Conservation (phyloP, 768 basidiomycete genomes). For the Russula sp. region DNA sequence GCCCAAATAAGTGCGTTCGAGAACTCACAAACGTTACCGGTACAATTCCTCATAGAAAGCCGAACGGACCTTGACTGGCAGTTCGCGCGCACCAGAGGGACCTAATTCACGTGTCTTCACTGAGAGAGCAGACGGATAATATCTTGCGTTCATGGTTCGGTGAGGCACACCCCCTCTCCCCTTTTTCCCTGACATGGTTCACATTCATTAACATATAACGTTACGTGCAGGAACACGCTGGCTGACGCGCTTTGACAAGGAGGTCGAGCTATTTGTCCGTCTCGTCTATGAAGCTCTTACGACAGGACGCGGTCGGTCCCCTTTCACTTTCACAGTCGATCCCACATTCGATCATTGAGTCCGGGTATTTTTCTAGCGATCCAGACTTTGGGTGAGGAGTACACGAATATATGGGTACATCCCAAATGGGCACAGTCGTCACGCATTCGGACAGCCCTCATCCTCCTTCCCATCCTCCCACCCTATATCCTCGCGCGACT, state of each 20-base stretch:
- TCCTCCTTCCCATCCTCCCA: conserved; percentile 66
- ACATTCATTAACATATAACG: conserved; percentile 7
- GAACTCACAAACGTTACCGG: conserved; percentile 3
- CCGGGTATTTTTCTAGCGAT: conserved; percentile 45
- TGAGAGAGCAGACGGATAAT: conserved; percentile 72
- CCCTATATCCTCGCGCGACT: conserved; percentile 57
- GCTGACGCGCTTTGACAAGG: conserved; percentile 77
- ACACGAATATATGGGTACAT: conserved; percentile 72
- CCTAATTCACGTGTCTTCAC: conserved; percentile 66
- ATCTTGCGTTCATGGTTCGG: conserved; percentile 78
- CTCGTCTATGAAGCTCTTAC: conserved; percentile 72
- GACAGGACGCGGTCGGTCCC: conserved; percentile 60
- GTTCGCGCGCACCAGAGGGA: conserved; percentile 87
- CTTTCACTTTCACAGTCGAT: conserved; percentile 5
- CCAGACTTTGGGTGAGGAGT: conserved; percentile 89
- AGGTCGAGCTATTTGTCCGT: conserved; percentile 66
- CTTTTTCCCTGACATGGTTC: not conserved
- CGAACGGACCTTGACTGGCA: conserved; percentile 35
- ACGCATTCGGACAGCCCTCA: conserved; percentile 48
- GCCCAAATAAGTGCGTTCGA: conserved; percentile 75
- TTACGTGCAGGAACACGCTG: conserved; percentile 64
- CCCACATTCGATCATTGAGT: conserved; percentile 18
- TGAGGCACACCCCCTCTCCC: conserved; percentile 36
- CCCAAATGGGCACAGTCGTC: conserved; percentile 46
- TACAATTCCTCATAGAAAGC: conserved; percentile 21